Evolutionary conservation across 1,284 basidiomycete genomes (phyloP).

Genomic region (Erythrobasidium hasegawianum): DNA sequence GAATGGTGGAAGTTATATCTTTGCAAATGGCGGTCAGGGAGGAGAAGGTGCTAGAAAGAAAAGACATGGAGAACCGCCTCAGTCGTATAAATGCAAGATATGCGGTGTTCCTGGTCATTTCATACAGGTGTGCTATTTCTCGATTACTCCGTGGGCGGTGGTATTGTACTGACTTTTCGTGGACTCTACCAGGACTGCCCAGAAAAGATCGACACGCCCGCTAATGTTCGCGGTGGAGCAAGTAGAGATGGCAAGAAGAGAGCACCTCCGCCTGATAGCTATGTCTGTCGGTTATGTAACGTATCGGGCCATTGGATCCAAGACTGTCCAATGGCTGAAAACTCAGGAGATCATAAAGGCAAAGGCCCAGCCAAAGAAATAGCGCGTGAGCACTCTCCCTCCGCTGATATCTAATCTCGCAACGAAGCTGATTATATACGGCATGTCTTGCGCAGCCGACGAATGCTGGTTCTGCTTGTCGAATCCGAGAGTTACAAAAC

Average conservation of each 20-base stretch:
- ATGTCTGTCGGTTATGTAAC: conserved; percentile 74
- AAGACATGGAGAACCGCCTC: conserved; percentile 37
- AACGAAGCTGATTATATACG: not conserved
- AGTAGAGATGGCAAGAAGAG: conserved; percentile 53
- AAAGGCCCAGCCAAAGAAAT: conserved; percentile 68
- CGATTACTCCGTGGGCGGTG: not conserved
- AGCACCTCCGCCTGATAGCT: conserved; percentile 71
- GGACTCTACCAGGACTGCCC: conserved; percentile 56
- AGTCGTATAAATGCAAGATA: conserved; percentile 68
- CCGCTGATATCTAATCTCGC: conserved; percentile 33
- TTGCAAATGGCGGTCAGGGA: conserved; percentile 30
- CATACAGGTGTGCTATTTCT: conserved; percentile 1
- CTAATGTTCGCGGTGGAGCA: conserved; percentile 54
- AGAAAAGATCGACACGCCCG: conserved; percentile 56
- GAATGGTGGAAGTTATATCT: conserved; percentile 40
- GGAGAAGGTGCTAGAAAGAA: conserved; percentile 32
- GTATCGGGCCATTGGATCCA: conserved; percentile 67
- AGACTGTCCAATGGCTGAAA: conserved; percentile 61
- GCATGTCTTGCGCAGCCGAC: conserved; percentile 57
- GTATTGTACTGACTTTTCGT: no score
- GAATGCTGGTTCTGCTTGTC: conserved; percentile 96
- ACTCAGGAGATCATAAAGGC: conserved; percentile 32
- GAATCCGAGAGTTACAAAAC: conserved; percentile 84
- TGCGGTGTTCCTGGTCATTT: conserved; percentile 63
- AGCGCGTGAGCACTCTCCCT: conserved; percentile 57